Evolutionary conservation across 768 basidiomycete genomes (phyloP), one percentile per base, ranked within the genome.

Genomic region (Suillus subluteus): DNA sequence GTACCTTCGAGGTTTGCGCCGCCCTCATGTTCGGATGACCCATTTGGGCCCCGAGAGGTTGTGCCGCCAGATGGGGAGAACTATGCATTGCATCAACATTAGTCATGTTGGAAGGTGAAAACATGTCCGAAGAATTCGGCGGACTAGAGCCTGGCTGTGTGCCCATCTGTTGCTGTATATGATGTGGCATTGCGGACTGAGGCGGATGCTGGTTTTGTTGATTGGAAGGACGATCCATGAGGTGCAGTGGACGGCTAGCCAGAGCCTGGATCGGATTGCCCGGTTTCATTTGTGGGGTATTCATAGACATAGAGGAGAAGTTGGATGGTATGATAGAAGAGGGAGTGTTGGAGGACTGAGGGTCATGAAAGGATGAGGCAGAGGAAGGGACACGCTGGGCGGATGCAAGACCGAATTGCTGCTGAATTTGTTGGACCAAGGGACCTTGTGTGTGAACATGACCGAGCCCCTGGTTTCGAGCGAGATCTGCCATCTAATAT

Each of bases 81-180:
- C 83, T 79, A 12, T 83, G 85, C 71, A 87, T 79, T 35, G 78
- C 81, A 35, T 85, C 83, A 68, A 78, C 70, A 38, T 75, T 75
- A 37, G 75, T 63, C 76, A 85, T 80, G 32, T 78, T 79, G n/a
- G 84, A 77, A 9, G 85, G 75, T 26, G 82, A 71, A 72, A 88
- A 87, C 70, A 85, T 81, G 64, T 87, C 87, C 26, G 76, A 68
- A 11, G 79, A 70, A 26, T 79, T 69, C 0, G 76, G 62, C 66
- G 82, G 84, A 65, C 78, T 82, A 67, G 82, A 75, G 41, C 75
- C 73, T 43, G 76, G 73, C 44, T 81, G 82, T 66, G 68, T 71
- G 62, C 73, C 72, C 26, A 79, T 68, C 15, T 71, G 66, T 58
- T 77, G 80, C 65, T 75, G 80, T 16, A 77, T 69, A 40, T 78